Conservation (phyloP, 75 land plant species). For the Cupressus sempervirens region DNA sequence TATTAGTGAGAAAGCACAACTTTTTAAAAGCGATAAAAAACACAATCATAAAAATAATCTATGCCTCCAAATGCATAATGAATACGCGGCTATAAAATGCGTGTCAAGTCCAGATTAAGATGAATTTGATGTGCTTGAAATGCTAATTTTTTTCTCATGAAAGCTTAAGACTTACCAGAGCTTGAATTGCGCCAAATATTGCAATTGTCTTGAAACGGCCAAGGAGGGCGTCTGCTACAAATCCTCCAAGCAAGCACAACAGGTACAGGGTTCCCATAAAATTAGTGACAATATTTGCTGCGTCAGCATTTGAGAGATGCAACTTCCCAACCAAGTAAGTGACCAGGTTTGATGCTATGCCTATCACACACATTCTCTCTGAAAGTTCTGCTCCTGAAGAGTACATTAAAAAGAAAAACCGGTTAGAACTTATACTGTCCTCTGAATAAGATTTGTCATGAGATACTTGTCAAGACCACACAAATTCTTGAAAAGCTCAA, state of each 20-base stretch:
- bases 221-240: constrained; percentile 73
- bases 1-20: no score
- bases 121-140: background rate
- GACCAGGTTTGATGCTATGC: constrained; percentile 55
- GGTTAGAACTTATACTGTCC: background rate
- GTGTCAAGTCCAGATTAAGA: background rate
- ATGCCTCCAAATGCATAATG: background rate
- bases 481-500: background rate
- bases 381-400: constrained; percentile 48
- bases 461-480: background rate
- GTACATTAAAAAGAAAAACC: background rate
- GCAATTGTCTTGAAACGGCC: constrained; percentile 65
- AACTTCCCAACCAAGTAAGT: constrained; percentile 53
- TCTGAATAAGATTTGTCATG: background rate
- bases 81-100: background rate
- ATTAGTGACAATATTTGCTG: constrained; percentile 73
- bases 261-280: constrained; percentile 71
- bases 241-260: constrained; percentile 57
- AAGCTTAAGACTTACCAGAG: constrained; percentile 47
- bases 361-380: constrained; percentile 58
- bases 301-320: constrained; percentile 51
- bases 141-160: background rate
- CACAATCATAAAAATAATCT: background rate
- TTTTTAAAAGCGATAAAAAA: background rate
- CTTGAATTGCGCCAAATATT: constrained; percentile 48